Conservation (phyloP, 805 yeast genomes). For the Teunomyces pallodes region DNA sequence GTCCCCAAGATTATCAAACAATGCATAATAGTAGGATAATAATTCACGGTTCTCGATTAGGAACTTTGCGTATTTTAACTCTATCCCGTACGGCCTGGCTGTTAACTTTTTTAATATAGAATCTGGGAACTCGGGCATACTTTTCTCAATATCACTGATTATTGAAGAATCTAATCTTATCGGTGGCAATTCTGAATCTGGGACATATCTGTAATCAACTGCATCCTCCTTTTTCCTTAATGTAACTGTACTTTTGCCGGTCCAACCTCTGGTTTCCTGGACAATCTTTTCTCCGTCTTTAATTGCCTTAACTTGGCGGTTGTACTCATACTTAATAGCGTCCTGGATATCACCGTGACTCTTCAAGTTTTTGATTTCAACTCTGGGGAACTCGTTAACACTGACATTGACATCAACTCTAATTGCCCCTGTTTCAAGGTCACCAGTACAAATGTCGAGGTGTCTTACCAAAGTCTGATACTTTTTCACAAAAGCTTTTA, state of each 20-base stretch:
- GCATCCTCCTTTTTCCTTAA: conserved; percentile 77
- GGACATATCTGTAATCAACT: conserved; percentile 88
- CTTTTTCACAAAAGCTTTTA: conserved; percentile 76
- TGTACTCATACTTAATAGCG: conserved; percentile 73
- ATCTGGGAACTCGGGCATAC: conserved; percentile 65
- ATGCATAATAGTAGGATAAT: conserved; percentile 49
- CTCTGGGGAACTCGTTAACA: conserved; percentile 65
- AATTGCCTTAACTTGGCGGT: conserved; percentile 59
- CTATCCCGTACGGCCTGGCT: conserved; percentile 50
- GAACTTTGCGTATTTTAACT: conserved; percentile 73
- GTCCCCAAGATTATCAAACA: conserved; percentile 28
- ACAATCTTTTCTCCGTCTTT: conserved; percentile 26
- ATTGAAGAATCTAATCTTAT: conserved; percentile 47
- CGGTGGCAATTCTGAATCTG: conserved; percentile 84
- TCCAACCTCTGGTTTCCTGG: conserved; percentile 90
- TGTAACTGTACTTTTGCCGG: conserved; percentile 65
- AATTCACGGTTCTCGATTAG: conserved; percentile 51
- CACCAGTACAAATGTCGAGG: conserved; percentile 79
- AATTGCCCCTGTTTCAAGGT: conserved; percentile 91
- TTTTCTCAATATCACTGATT: conserved; percentile 35
- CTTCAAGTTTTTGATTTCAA: conserved; percentile 87
- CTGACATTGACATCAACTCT: conserved; percentile 94
- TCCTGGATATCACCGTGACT: conserved; percentile 75
- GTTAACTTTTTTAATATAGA: conserved; percentile 46
- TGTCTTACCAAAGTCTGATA: conserved; percentile 70